Conservation (phyloP, 257 asterid species). For the Primulina tabacum region DNA sequence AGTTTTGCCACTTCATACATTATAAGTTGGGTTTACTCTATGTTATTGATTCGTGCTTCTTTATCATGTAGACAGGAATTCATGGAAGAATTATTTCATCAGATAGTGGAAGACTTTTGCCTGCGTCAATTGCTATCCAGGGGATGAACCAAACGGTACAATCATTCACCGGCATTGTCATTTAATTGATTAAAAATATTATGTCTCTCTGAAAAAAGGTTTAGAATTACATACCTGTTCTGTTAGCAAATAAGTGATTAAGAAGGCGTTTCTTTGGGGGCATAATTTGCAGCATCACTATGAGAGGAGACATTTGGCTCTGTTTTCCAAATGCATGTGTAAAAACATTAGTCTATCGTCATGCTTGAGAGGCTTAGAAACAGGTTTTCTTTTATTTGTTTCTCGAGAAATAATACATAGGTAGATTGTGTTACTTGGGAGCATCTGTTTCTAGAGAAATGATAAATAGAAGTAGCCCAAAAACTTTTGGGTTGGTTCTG, state of each 20-base stretch:
- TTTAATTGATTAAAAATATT: background rate
- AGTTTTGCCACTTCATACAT: too few relatives aligned
- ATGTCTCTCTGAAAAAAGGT: background rate
- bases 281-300: too few relatives aligned
- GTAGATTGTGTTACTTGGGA: too few relatives aligned
- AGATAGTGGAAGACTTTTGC: conserved; percentile 41
- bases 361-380: too few relatives aligned
- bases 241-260: background rate
- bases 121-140: conserved; percentile 38
- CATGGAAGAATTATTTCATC: conserved; percentile 51
- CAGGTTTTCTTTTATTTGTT: too few relatives aligned
- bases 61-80: conserved; percentile 39
- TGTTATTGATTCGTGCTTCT: conserved; percentile 4
- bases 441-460: too few relatives aligned
- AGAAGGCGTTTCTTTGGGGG: background rate
- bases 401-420: too few relatives aligned
- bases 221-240: background rate
- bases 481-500: too few relatives aligned
- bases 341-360: too few relatives aligned
- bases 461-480: too few relatives aligned
- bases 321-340: too few relatives aligned
- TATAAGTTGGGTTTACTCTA: background rate
- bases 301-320: too few relatives aligned
- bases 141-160: conserved; percentile 48
- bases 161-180: background rate